Evolutionary conservation across 495 filamentous ascomycete genomes (phyloP).

Genomic region (Umbilicaria muhlenbergii): DNA sequence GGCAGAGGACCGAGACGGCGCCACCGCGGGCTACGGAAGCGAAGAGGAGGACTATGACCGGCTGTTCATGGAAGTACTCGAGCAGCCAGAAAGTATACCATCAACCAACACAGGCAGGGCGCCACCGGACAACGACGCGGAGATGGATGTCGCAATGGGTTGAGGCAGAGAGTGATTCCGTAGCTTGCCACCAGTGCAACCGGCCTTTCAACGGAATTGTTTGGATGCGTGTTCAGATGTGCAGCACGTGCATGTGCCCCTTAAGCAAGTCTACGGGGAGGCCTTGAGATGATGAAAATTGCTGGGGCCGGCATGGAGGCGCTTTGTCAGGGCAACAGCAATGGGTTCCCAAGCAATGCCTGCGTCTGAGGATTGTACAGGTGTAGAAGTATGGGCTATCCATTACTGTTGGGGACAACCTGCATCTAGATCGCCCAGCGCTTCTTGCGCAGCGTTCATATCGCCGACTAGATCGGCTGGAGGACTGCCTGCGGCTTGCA

Average conservation of each 20-base stretch:
- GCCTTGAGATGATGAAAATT: too few relatives aligned
- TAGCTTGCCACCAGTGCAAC: too few relatives aligned
- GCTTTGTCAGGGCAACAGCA: too few relatives aligned
- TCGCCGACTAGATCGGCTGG: conserved; percentile 83
- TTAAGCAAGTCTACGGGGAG: too few relatives aligned
- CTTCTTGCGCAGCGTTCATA: conserved; percentile 63
- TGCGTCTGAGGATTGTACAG: conserved; percentile 8
- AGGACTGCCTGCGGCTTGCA: conserved; percentile 89
- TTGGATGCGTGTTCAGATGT: conserved; percentile 14
- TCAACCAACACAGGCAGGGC: not conserved
- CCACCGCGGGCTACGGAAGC: conserved; percentile 8
- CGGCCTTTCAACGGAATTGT: too few relatives aligned
- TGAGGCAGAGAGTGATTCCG: not conserved
- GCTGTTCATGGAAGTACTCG: conserved; percentile 37
- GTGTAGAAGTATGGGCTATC: conserved; percentile 3
- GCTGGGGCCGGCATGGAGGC: too few relatives aligned
- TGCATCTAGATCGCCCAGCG: conserved; percentile 50
- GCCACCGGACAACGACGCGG: not conserved
- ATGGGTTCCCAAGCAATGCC: not conserved
- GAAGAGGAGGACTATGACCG: conserved; percentile 42
- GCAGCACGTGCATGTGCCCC: not conserved
- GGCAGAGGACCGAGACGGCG: not conserved
- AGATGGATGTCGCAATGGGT: conserved; percentile 7
- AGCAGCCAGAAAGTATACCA: conserved; percentile 11
- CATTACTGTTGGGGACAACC: conserved; percentile 57